Conservation (phyloP, 495 filamentous ascomycete species). For the Penicillium ucsense region DNA sequence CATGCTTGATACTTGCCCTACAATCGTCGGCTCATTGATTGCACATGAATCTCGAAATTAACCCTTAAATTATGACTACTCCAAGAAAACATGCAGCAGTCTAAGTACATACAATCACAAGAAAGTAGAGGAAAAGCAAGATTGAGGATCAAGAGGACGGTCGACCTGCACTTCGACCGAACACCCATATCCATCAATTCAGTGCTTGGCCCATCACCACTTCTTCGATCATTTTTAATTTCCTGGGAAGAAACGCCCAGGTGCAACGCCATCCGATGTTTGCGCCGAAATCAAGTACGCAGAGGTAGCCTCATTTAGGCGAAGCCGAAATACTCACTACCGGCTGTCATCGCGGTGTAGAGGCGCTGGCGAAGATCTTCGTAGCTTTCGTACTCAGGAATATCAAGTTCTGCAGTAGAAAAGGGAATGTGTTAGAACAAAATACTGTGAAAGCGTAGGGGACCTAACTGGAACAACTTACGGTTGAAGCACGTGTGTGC, state of each 20-base stretch:
- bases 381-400: slow-evolving; percentile 97
- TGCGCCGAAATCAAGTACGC: slow-evolving; percentile 14
- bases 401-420: slow-evolving; percentile 71
- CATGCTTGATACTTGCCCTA: no score
- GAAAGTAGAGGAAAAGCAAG: slow-evolving; percentile 5
- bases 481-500: slow-evolving; percentile 99
- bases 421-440: slow-evolving; percentile 13
- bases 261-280: slow-evolving; percentile 43
- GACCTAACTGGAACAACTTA: slow-evolving; percentile 43
- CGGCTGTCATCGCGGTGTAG: slow-evolving; percentile 88
- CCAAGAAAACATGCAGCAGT: slow-evolving; percentile 12
- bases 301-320: slow-evolving; percentile 44
- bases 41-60: no score
- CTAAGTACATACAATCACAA: slow-evolving; percentile 13
- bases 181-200: slow-evolving; percentile 5
- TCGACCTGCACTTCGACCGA: slow-evolving; percentile 41
- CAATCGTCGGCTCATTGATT: no score
- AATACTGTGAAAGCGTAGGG: not conserved
- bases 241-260: slow-evolving; percentile 6
- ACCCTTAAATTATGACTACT: slow-evolving; percentile 1
- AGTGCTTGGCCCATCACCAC: slow-evolving; percentile 6
- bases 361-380: slow-evolving; percentile 78
- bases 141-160: slow-evolving; percentile 1
- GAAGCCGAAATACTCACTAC: slow-evolving; percentile 97
- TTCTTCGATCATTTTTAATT: slow-evolving; percentile 3